Conservation (phyloP, 2,329 filamentous ascomycete genomes). For the Trichoderma semiorbis region DNA sequence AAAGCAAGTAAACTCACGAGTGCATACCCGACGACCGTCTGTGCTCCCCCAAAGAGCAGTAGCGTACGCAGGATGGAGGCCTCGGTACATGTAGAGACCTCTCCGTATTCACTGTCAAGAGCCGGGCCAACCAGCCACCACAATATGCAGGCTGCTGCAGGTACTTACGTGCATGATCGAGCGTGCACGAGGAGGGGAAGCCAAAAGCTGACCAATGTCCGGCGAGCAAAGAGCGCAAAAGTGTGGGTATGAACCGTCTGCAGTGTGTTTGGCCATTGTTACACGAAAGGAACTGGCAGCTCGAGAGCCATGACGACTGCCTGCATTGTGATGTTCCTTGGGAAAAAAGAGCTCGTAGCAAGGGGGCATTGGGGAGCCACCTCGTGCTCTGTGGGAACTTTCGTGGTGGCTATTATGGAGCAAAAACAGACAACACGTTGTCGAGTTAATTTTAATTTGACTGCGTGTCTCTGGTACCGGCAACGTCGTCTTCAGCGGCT, state of each 20-base stretch:
- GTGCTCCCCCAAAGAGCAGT: not conserved
- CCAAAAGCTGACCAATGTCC: slow-evolving; percentile 4
- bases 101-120: not conserved
- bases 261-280: not conserved
- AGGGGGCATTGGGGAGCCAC: not conserved
- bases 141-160: slow-evolving; percentile 14
- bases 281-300: not conserved
- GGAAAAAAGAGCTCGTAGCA: not conserved
- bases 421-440: not conserved
- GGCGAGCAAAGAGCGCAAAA: not conserved
- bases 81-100: not conserved
- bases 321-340: not conserved
- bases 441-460: not conserved
- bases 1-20: not conserved
- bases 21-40: not conserved
- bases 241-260: slow-evolving; percentile 6
- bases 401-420: not conserved
- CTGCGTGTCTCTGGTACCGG: not conserved
- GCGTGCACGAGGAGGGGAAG: not conserved
- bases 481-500: not conserved
- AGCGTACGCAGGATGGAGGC: not conserved
- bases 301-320: not conserved
- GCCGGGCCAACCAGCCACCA: slow-evolving; percentile 6
- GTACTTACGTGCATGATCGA: slow-evolving; percentile 17
- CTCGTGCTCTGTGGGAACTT: not conserved